Evolutionary conservation across 1,284 basidiomycete species (phyloP).

Genomic region (Pascua sp.): DNA sequence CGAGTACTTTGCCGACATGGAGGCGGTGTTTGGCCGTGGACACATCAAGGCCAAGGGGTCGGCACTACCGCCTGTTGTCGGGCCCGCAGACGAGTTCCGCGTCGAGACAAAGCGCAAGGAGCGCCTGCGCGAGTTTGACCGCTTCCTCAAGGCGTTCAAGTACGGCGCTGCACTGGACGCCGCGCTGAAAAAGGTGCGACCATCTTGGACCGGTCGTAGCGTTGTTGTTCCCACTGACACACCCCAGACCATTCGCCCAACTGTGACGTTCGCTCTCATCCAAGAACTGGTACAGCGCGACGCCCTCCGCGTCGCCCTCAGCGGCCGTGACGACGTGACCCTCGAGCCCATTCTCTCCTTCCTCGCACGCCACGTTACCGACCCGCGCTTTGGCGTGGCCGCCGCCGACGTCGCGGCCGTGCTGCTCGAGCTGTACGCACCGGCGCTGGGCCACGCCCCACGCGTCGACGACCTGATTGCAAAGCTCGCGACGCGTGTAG

Average conservation of each 20-base stretch:
- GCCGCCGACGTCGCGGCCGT: slow-evolving; percentile 78
- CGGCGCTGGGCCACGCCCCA: slow-evolving; percentile 88
- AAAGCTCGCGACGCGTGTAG: slow-evolving; percentile 75
- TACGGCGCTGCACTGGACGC: slow-evolving; percentile 92
- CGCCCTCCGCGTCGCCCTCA: slow-evolving; percentile 78
- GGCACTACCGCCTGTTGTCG: slow-evolving; percentile 50
- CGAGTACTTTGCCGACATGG: slow-evolving; percentile 66
- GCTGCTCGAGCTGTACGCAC: slow-evolving; percentile 86
- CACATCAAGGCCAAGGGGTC: slow-evolving; percentile 57
- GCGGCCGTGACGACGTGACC: slow-evolving; percentile 88
- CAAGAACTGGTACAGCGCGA: slow-evolving; percentile 92
- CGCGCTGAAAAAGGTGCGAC: slow-evolving; percentile 78
- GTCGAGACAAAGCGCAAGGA: slow-evolving; percentile 70
- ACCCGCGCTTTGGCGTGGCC: slow-evolving; percentile 85
- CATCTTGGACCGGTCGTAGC: slow-evolving; percentile 26
- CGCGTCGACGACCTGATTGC: slow-evolving; percentile 84
- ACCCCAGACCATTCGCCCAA: slow-evolving; percentile 60
- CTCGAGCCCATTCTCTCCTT: slow-evolving; percentile 86
- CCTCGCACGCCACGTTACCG: slow-evolving; percentile 77
- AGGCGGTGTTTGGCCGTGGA: slow-evolving; percentile 60
- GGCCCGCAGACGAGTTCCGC: slow-evolving; percentile 66
- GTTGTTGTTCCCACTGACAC: neutral
- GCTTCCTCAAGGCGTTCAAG: slow-evolving; percentile 84
- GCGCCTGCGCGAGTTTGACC: slow-evolving; percentile 82
- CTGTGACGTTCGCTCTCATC: slow-evolving; percentile 84